Conservation (phyloP, 1,284 basidiomycete genomes). For the Papiliotrema laurentii region DNA sequence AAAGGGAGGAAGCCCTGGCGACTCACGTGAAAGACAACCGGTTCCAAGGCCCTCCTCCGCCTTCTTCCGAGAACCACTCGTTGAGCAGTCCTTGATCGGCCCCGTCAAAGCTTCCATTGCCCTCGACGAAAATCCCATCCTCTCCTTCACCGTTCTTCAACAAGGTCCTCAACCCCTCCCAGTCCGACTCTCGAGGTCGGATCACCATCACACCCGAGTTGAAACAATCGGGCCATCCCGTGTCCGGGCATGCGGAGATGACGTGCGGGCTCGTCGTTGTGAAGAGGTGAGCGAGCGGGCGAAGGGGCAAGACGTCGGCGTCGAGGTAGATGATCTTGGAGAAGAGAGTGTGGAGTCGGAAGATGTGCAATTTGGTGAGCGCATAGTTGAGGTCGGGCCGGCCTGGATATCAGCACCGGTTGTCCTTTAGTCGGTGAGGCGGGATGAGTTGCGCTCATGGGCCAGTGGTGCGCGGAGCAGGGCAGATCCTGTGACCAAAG, state of each 20-base stretch:
- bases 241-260: slow-evolving; percentile 82
- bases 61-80: slow-evolving; percentile 65
- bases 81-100: slow-evolving; percentile 95
- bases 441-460: too few relatives aligned
- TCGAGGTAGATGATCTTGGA: slow-evolving; percentile 90
- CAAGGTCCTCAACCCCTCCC: slow-evolving; percentile 65
- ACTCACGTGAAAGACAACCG: slow-evolving; percentile 74
- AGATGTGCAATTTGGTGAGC: slow-evolving; percentile 92
- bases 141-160: slow-evolving; percentile 47
- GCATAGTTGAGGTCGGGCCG: slow-evolving; percentile 87
- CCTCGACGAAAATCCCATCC: slow-evolving; percentile 46
- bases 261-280: slow-evolving; percentile 49
- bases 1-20: not conserved
- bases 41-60: slow-evolving; percentile 75
- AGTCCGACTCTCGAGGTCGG: slow-evolving; percentile 74
- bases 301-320: slow-evolving; percentile 87
- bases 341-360: slow-evolving; percentile 76
- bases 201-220: slow-evolving; percentile 93
- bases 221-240: slow-evolving; percentile 98
- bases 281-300: slow-evolving; percentile 84
- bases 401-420: slow-evolving; percentile 53
- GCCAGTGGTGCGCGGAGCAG: too few relatives aligned
- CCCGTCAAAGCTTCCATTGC: slow-evolving; percentile 88
- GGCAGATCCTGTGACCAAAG: too few relatives aligned
- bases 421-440: too few relatives aligned